phyloP scores from a whole-genome alignment of 2,329 filamentous ascomycete species.

The Diaporthe citrichinensis region DNA sequence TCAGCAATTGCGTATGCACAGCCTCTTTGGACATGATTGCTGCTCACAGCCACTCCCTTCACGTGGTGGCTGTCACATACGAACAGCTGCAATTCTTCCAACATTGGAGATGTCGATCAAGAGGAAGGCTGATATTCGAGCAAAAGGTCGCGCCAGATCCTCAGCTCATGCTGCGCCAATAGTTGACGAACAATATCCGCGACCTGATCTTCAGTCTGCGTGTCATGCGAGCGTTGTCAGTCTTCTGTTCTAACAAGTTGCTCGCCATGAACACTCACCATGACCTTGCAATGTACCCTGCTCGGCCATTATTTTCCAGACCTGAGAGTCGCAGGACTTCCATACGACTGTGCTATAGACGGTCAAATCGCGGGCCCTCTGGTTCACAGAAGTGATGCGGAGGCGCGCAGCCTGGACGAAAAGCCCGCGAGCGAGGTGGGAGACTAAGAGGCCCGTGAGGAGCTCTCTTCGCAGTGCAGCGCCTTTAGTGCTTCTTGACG shows the following conservation, averaged over 20 bases:
- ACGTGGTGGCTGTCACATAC: neutral
- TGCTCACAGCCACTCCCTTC: neutral
- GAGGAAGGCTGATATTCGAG: too few species aligned
- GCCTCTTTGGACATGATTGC: too few species aligned
- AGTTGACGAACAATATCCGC: neutral
- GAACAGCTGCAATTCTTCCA: neutral
- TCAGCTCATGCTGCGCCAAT: neutral
- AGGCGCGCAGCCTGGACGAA: neutral
- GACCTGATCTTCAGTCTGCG: neutral
- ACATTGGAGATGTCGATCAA: neutral
- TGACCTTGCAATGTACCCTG: too few species aligned
- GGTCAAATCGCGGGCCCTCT: too few species aligned
- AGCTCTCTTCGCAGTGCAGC: neutral
- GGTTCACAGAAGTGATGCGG: neutral
- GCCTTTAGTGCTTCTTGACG: conserved; percentile 59
- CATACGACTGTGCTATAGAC: too few species aligned
- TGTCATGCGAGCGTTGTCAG: neutral
- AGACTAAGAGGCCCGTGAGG: neutral
- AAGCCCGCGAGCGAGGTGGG: neutral
- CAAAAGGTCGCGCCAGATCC: neutral
- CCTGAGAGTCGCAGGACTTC: neutral
- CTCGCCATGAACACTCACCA: neutral
- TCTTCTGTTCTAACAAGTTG: neutral
- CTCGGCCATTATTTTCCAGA: neutral
- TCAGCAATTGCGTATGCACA: neutral